phyloP scores from a whole-genome alignment of 768 basidiomycete genomes.

The Lactarius sp. region DNA sequence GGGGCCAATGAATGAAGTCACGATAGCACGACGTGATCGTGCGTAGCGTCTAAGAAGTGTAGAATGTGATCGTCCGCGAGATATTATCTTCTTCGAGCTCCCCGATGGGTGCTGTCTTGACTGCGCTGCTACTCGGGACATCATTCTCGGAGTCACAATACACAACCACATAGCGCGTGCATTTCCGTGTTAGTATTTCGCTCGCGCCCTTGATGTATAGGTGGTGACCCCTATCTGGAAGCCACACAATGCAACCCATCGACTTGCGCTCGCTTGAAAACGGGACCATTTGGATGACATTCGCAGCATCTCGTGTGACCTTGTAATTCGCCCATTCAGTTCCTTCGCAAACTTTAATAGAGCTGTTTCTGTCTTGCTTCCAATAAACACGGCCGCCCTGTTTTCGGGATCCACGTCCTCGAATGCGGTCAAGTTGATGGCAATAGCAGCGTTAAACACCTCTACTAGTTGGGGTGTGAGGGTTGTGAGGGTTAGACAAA shows the following conservation, averaged over 20 bases:
- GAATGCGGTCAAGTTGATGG: conserved; percentile 95
- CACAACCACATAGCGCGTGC: conserved; percentile 69
- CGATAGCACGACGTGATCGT: conserved; percentile 36
- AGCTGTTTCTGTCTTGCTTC: no score
- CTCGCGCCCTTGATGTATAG: conserved; percentile 90
- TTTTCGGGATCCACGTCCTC: conserved; percentile 67
- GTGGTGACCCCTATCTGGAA: conserved; percentile 51
- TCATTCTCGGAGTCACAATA: conserved; percentile 32
- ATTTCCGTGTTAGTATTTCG: conserved; percentile 83
- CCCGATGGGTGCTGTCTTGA: no score
- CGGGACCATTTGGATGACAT: no score
- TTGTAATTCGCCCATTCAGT: no score
- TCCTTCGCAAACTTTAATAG: no score
- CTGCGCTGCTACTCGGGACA: conserved; percentile 27
- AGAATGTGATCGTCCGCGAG: conserved; percentile 90
- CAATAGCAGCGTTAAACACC: conserved; percentile 80
- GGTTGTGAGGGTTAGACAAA: conserved; percentile 59
- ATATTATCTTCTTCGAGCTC: conserved; percentile 56
- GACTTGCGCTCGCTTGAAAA: conserved; percentile 92
- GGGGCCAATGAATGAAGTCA: conserved; percentile 86
- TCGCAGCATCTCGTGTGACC: no score
- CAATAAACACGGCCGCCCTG: conserved; percentile 34
- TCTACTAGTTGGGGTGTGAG: conserved; percentile 56
- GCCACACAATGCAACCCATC: conserved; percentile 84
- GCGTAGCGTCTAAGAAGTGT: conserved; percentile 37